Evolutionary conservation across 129 eudicot genomes (phyloP).

Genomic region (Chrysanthemum lavandulifolium): DNA sequence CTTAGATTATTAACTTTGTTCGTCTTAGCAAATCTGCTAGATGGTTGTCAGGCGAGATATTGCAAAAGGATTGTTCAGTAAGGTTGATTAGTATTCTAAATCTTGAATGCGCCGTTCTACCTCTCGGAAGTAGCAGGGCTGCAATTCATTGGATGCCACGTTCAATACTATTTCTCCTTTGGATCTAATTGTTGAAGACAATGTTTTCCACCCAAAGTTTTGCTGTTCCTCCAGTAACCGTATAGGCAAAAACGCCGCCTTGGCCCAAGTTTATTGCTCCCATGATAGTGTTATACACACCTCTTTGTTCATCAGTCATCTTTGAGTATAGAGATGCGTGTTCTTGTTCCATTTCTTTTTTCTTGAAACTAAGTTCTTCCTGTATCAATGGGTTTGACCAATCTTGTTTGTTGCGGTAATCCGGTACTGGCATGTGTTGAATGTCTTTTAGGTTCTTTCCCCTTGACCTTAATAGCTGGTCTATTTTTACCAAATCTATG

Average conservation of each 20-base stretch:
- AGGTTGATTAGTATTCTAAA: not conserved
- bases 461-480: not conserved
- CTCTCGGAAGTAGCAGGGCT: not conserved
- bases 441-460: too few relatives aligned
- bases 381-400: not conserved
- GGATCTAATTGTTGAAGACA: not conserved
- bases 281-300: not conserved
- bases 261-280: too few relatives aligned
- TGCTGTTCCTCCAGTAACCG: not conserved
- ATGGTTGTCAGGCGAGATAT: not conserved
- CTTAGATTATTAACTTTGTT: not conserved
- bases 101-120: not conserved
- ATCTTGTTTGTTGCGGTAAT: too few relatives aligned
- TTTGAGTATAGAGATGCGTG: not conserved
- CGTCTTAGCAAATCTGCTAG: not conserved
- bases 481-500: too few relatives aligned
- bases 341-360: not conserved
- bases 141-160: not conserved
- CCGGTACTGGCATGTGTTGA: too few relatives aligned
- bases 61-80: not conserved
- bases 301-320: not conserved
- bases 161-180: not conserved
- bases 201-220: not conserved
- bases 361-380: not conserved
- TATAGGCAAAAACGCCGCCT: not conserved